A percentile compares a stretch with the other conserved stretches of the same genome.
phyloP scores from a whole-genome alignment of 768 basidiomycete species.

The Kwoniella heveanensis region DNA sequence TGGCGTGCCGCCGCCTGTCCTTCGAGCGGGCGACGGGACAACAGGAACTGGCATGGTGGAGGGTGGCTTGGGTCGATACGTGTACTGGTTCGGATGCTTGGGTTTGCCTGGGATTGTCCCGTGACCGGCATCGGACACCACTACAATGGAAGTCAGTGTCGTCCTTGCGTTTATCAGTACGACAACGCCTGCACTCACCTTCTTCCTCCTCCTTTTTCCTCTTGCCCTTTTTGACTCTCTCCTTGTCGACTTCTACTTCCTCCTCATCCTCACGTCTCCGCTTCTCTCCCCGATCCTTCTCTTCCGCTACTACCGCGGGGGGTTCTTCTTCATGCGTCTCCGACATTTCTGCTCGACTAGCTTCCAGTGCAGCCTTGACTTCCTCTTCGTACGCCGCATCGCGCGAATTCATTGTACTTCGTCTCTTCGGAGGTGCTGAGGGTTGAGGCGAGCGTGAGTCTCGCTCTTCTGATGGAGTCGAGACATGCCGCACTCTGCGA shows the following conservation, averaged over 20 bases:
- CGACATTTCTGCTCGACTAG: constrained; percentile 53
- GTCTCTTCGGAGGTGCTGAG: constrained; percentile 65
- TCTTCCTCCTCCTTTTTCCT: constrained; percentile 55
- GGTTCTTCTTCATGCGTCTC: constrained; percentile 58
- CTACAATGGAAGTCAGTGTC: neutral
- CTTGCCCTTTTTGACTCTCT: constrained; percentile 56
- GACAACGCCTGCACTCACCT: constrained; percentile 31
- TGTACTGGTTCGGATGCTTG: constrained; percentile 62
- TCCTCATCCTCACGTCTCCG: constrained; percentile 33
- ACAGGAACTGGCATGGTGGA: constrained; percentile 23
- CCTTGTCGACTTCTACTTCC: constrained; percentile 31
- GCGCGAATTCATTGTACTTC: constrained; percentile 97
- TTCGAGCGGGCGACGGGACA: constrained; percentile 33
- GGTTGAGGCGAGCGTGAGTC: constrained; percentile 29
- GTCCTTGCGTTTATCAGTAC: neutral
- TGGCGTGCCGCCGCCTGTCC: constrained; percentile 30
- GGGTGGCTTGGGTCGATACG: constrained; percentile 57
- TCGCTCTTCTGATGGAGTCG: constrained; percentile 18
- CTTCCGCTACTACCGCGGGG: constrained; percentile 51
- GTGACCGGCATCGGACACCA: neutral
- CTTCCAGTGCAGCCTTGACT: constrained; percentile 54
- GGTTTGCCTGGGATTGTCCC: constrained; percentile 22
- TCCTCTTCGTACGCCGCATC: constrained; percentile 89
- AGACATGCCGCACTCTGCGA: constrained; percentile 14
- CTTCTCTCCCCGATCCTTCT: constrained; percentile 55